Evolutionary conservation across 805 yeast species (phyloP).

Genomic region (Zygosaccharomyces rouxii): DNA sequence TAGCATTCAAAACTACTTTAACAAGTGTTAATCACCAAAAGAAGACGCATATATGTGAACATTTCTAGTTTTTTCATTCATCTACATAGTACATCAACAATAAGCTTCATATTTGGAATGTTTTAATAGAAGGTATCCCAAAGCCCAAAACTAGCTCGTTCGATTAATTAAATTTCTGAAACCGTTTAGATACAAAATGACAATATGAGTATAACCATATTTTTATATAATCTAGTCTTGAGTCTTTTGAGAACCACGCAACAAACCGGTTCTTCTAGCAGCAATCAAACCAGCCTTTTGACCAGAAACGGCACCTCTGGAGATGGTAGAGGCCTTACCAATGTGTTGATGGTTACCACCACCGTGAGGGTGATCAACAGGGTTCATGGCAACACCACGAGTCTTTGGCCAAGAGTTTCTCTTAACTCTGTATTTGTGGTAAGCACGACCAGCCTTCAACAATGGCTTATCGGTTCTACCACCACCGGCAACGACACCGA

Average conservation of each 20-base stretch:
- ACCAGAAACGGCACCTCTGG: slow-evolving; percentile 99
- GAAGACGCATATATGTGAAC: too few species aligned
- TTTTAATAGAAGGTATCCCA: background rate
- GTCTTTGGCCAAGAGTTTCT: slow-evolving; percentile 99
- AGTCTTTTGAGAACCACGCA: slow-evolving; percentile 98
- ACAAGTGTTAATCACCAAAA: too few species aligned
- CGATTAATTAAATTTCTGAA: slow-evolving; percentile 14
- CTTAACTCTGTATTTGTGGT: slow-evolving; percentile 99
- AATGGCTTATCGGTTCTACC: slow-evolving; percentile 99
- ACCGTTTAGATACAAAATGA: slow-evolving; percentile 24
- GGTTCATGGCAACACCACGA: slow-evolving; percentile 99
- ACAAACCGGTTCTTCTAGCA: slow-evolving; percentile 99
- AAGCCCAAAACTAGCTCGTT: slow-evolving; percentile 7
- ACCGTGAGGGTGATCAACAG: slow-evolving; percentile 99
- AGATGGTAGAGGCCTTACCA: slow-evolving; percentile 99
- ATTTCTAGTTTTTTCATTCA: background rate
- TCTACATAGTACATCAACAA: background rate
- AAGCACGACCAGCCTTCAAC: slow-evolving; percentile 99
- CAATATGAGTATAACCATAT: slow-evolving; percentile 29
- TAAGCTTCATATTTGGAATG: background rate
- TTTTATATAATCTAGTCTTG: slow-evolving; percentile 51
- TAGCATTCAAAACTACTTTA: too few species aligned
- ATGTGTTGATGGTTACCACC: slow-evolving; percentile 99
- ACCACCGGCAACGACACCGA: slow-evolving; percentile 99
- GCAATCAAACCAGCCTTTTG: slow-evolving; percentile 99